A percentile compares a stretch with the other conserved stretches of the same genome.
Evolutionary conservation across 352 stramenopile genomes (phyloP).

Genomic region (Blastocystis sp.): DNA sequence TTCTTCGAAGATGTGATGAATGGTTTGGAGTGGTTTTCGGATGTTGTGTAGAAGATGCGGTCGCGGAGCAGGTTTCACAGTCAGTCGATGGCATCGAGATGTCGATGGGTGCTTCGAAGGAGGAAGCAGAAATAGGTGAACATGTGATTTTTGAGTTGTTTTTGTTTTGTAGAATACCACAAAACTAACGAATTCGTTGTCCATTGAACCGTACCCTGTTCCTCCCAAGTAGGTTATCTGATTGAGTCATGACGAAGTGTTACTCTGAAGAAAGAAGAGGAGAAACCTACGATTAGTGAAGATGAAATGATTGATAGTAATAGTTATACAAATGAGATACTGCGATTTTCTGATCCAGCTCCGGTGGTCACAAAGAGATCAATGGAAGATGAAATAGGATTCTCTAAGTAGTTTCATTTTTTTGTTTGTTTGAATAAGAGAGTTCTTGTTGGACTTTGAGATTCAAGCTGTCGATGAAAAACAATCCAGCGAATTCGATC

Average conservation of each 20-base stretch:
- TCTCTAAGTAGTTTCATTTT: background rate
- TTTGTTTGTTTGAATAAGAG: background rate
- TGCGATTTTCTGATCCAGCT: background rate
- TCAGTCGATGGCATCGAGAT: background rate
- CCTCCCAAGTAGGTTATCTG: background rate
- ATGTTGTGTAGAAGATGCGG: background rate
- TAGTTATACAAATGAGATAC: background rate
- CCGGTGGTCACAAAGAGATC: background rate
- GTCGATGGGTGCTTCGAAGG: background rate
- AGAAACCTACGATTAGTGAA: background rate
- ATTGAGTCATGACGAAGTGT: background rate
- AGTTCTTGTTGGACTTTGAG: background rate
- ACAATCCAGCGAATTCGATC: background rate
- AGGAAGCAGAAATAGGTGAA: background rate
- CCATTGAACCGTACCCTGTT: background rate
- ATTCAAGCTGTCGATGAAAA: no score
- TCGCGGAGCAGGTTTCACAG: background rate
- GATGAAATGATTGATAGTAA: slow-evolving; percentile 5
- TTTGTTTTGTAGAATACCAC: background rate
- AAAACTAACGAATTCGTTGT: background rate
- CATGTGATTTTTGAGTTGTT: background rate
- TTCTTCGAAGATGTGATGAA: slow-evolving; percentile 25
- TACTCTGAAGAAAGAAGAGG: background rate
- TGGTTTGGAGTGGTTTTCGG: background rate
- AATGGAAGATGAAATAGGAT: background rate